Conservation (phyloP, 192 early-diverging fungal genomes). For the Coemansia sp. region DNA sequence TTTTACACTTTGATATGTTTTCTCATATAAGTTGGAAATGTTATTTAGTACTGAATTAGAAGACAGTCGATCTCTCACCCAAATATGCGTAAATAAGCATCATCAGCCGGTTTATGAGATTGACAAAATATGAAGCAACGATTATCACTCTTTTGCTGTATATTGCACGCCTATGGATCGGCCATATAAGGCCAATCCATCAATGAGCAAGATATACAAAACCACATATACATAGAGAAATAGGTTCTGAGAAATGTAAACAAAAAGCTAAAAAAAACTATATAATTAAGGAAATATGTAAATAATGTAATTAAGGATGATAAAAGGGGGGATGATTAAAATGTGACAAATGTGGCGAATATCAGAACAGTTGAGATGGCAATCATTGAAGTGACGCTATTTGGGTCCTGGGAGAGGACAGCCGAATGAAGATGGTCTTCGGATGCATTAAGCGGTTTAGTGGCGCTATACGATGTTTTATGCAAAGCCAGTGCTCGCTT, state of each 20-base stretch:
- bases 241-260: no score
- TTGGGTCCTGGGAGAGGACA: slow-evolving; percentile 27
- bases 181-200: no score
- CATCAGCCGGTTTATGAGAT: no score
- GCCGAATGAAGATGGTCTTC: slow-evolving; percentile 25
- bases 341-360: slow-evolving; percentile 52
- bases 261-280: neutral
- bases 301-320: neutral
- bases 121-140: no score
- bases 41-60: no score
- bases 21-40: neutral
- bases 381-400: slow-evolving; percentile 44
- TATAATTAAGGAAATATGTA: neutral
- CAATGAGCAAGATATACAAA: no score
- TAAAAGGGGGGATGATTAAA: slow-evolving; percentile 18
- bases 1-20: slow-evolving; percentile 6
- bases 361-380: slow-evolving; percentile 48
- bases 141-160: no score
- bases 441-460: slow-evolving; percentile 19
- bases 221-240: no score
- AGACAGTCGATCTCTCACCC: no score
- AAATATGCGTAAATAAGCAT: no score
- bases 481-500: slow-evolving; percentile 36
- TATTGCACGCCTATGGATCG: no score
- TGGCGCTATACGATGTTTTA: slow-evolving; percentile 10